phyloP scores from a whole-genome alignment of 352 stramenopile species.

The Albugo candida region DNA sequence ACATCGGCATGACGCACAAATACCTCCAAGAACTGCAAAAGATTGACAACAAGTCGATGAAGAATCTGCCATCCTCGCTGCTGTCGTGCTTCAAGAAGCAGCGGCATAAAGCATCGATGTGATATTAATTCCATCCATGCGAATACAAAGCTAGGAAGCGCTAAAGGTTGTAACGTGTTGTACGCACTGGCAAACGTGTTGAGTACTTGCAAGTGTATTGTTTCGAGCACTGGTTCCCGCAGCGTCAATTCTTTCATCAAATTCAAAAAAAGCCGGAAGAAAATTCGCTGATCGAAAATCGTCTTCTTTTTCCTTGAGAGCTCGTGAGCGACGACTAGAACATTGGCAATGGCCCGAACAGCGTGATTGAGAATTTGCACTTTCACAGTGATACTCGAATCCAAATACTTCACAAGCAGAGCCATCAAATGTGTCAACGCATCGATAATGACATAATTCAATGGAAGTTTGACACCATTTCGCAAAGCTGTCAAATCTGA shows the following conservation, averaged over 20 bases:
- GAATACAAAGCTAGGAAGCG: constrained; percentile 94
- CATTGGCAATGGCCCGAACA: constrained; percentile 85
- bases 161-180: constrained; percentile 91
- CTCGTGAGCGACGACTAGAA: constrained; percentile 80
- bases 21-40: constrained; percentile 96
- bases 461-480: constrained; percentile 20
- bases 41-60: constrained; percentile 93
- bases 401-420: constrained; percentile 91
- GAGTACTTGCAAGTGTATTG: constrained; percentile 88
- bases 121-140: constrained; percentile 97
- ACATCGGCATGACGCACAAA: constrained; percentile 83
- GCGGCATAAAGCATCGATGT: constrained; percentile 96
- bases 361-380: constrained; percentile 90
- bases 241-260: constrained; percentile 94
- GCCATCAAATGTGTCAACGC: constrained; percentile 91
- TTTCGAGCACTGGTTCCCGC: constrained; percentile 84
- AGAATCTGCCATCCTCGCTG: constrained; percentile 95
- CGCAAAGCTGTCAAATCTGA: constrained; percentile 11
- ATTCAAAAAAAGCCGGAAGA: constrained; percentile 96
- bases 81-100: constrained; percentile 84
- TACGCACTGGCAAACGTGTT: constrained; percentile 94
- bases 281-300: constrained; percentile 94
- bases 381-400: constrained; percentile 54
- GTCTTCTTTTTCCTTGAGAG: constrained; percentile 66
- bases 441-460: constrained; percentile 91